Conservation (phyloP, 148 eudicot genomes). For the Agrostemma githago region DNA sequence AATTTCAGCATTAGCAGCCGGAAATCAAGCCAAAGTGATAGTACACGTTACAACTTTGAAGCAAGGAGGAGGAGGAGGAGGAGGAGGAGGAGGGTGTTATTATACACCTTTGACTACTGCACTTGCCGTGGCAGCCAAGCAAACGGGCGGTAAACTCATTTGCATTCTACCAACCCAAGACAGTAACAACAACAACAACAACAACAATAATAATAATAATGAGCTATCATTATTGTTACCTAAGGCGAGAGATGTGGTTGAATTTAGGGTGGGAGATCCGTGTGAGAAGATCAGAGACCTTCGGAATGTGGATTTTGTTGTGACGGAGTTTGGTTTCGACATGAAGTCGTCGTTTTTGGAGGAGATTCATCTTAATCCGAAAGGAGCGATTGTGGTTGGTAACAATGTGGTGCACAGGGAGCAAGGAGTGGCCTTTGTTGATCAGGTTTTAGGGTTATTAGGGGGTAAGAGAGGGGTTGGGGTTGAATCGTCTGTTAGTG, state of each 20-base stretch:
- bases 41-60: constrained; percentile 17
- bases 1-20: constrained; percentile 39
- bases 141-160: constrained; percentile 27
- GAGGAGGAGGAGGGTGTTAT: background rate
- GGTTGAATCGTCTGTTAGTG: constrained; percentile 24
- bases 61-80: no score
- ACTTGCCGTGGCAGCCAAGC: constrained; percentile 29
- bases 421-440: constrained; percentile 22
- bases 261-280: constrained; percentile 26
- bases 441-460: constrained; percentile 20
- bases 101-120: constrained; percentile 23
- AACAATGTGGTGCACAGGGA: constrained; percentile 15
- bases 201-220: no score
- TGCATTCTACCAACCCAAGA: constrained; percentile 15
- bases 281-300: constrained; percentile 16
- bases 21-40: constrained; percentile 27
- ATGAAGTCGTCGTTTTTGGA: background rate
- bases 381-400: constrained; percentile 22
- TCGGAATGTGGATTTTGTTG: constrained; percentile 24
- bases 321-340: constrained; percentile 20
- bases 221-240: background rate
- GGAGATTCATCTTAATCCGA: constrained; percentile 18
- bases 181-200: background rate
- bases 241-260: constrained; percentile 1
- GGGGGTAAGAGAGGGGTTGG: constrained; percentile 23